Conservation (phyloP, 441 rosid genomes). For the Hura crepitans region DNA sequence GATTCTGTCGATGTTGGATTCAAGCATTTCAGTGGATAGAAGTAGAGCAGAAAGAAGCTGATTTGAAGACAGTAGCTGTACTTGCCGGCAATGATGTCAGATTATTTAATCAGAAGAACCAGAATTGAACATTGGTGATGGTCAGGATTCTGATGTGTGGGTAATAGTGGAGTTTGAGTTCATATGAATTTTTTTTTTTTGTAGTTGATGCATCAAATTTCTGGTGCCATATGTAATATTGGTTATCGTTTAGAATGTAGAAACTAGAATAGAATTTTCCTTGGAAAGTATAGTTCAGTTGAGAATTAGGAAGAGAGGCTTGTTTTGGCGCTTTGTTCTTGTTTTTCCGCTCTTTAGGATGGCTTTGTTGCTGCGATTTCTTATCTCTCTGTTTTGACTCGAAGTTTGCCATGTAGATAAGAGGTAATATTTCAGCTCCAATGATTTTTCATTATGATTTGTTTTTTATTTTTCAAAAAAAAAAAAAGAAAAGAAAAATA, state of each 20-base stretch:
- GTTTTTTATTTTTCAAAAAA: too few relatives aligned
- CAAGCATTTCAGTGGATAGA: conserved; percentile 48
- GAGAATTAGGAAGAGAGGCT: conserved; percentile 15
- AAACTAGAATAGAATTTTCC: conserved; percentile 28
- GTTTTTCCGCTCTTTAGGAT: conserved; percentile 12
- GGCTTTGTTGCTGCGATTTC: neutral
- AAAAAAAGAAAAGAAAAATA: too few relatives aligned
- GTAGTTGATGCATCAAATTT: conserved; percentile 21
- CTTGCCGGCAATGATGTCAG: conserved; percentile 16
- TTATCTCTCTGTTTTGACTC: neutral
- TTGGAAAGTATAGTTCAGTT: conserved; percentile 27
- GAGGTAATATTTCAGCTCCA: neutral
- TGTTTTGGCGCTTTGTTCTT: conserved; percentile 14
- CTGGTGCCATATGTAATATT: conserved; percentile 31
- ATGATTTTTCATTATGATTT: neutral
- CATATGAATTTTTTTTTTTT: conserved; percentile 2
- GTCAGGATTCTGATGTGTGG: conserved; percentile 12
- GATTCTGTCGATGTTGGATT: conserved; percentile 65
- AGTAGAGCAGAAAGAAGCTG: conserved; percentile 58
- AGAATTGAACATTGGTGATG: conserved; percentile 10
- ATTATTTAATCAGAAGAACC: conserved; percentile 20
- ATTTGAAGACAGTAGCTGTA: conserved; percentile 29
- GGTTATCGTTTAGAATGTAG: conserved; percentile 33
- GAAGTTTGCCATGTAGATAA: conserved; percentile 17
- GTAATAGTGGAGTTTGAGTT: conserved; percentile 15